These are phyloP conservation scores for Rachicladosporium sp. DNA, from an alignment of 2,329 filamentous ascomycete species.

Conservation along the genomic window DNA sequence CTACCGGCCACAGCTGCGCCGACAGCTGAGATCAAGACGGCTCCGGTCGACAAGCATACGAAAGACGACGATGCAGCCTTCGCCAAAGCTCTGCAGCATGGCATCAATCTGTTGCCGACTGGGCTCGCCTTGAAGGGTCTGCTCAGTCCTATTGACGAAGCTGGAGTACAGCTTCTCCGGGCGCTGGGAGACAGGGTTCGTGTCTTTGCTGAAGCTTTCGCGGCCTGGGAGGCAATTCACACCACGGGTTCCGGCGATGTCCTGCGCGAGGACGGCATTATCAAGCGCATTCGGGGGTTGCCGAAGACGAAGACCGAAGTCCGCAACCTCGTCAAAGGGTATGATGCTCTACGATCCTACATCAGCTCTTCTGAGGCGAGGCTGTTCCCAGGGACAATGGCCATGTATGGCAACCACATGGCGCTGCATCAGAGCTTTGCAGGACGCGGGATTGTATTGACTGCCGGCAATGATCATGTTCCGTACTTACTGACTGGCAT, in stretches of 20 bases:
- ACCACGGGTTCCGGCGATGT: neutral
- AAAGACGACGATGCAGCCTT: neutral
- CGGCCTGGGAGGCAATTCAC: constrained; percentile 10
- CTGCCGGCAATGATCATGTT: constrained; percentile 33
- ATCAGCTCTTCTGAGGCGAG: constrained; percentile 27
- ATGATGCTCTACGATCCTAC: constrained; percentile 31
- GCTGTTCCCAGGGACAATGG: constrained; percentile 29
- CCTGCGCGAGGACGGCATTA: neutral
- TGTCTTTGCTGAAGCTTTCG: constrained; percentile 8
- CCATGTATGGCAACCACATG: constrained; percentile 35
- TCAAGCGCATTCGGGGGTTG: constrained; percentile 4
- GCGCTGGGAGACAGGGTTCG: constrained; percentile 9
- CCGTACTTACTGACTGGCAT: constrained; percentile 34
- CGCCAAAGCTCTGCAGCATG: constrained; percentile 1
- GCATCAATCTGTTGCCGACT: constrained; percentile 4
- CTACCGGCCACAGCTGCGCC: neutral
- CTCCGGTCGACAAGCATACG: neutral
- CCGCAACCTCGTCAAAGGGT: constrained; percentile 22
- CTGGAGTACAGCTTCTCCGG: constrained; percentile 8
- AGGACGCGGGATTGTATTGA: constrained; percentile 33
- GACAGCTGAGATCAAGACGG: neutral
- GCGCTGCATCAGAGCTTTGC: constrained; percentile 31
- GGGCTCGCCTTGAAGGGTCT: constrained; percentile 8
- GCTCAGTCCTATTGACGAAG: constrained; percentile 7
- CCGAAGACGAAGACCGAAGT: constrained; percentile 2